A percentile compares a stretch with the other conserved stretches of the same genome.
phyloP scores from a whole-genome alignment of 1,284 basidiomycete species.

The Boletus semigastroideus region DNA sequence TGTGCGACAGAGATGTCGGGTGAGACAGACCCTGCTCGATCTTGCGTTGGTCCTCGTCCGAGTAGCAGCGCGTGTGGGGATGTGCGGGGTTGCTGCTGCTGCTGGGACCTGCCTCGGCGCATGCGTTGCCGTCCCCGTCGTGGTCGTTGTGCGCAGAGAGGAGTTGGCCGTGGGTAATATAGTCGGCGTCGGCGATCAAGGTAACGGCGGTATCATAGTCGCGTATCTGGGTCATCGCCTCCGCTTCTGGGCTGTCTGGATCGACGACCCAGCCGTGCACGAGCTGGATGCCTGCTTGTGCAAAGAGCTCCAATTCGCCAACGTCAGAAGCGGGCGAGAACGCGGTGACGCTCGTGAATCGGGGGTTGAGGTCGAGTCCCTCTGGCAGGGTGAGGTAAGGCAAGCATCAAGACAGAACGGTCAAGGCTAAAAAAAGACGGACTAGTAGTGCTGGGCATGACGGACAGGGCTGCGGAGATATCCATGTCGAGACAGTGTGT shows the following conservation, averaged over 20 bases:
- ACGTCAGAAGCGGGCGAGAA: slow-evolving; percentile 64
- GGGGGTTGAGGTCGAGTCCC: slow-evolving; percentile 85
- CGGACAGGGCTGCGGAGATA: slow-evolving; percentile 75
- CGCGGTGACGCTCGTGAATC: slow-evolving; percentile 65
- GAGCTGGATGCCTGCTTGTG: slow-evolving; percentile 77
- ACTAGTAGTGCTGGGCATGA: slow-evolving; percentile 84
- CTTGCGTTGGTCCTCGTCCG: slow-evolving; percentile 54
- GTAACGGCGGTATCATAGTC: slow-evolving; percentile 75
- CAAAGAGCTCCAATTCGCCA: slow-evolving; percentile 81
- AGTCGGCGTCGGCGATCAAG: slow-evolving; percentile 74
- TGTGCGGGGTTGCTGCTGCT: not conserved
- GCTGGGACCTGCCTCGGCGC: slow-evolving; percentile 12
- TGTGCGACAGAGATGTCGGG: not conserved
- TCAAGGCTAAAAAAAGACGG: not conserved
- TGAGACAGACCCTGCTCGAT: slow-evolving; percentile 59
- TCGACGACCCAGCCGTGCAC: slow-evolving; percentile 94
- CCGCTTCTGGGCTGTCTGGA: slow-evolving; percentile 60
- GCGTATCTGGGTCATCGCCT: slow-evolving; percentile 48
- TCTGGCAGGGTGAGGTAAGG: too few species aligned
- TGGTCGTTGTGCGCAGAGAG: too few species aligned
- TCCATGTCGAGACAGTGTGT: slow-evolving; percentile 63
- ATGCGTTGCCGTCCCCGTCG: too few species aligned
- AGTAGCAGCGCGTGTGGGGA: slow-evolving; percentile 13
- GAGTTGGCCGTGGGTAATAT: slow-evolving; percentile 62
- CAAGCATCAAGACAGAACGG: too few species aligned